Conservation (phyloP, 805 yeast genomes). For the Candida dajiaensis region DNA sequence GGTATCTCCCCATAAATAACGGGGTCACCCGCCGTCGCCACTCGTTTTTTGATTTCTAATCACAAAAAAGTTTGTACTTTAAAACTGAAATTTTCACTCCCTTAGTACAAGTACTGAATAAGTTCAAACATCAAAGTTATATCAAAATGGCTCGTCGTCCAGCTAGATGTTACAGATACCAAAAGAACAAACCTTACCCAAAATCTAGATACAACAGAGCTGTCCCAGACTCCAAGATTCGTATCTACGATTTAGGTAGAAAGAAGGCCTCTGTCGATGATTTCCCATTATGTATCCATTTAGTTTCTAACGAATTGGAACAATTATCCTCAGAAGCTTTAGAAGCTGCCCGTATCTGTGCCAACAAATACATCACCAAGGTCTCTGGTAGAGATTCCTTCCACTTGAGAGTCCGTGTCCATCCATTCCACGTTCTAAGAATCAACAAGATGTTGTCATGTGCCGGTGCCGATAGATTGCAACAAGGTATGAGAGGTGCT, state of each 20-base stretch:
- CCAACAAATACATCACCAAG: constrained; percentile 98
- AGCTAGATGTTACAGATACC: constrained; percentile 99
- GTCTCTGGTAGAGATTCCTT: constrained; percentile 97
- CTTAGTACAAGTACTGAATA: neutral
- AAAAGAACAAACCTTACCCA: constrained; percentile 99
- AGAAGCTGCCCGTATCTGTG: constrained; percentile 99
- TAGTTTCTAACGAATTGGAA: constrained; percentile 98
- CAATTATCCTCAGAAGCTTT: constrained; percentile 99
- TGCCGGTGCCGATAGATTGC: constrained; percentile 99
- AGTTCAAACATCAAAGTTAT: neutral
- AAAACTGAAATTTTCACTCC: neutral
- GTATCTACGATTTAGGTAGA: constrained; percentile 99
- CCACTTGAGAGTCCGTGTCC: constrained; percentile 99
- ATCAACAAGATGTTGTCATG: constrained; percentile 99
- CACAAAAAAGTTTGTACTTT: constrained; percentile 2
- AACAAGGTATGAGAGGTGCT: constrained; percentile 99
- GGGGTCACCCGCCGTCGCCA: neutral
- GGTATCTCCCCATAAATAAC: neutral
- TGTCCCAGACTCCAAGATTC: constrained; percentile 99
- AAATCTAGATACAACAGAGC: constrained; percentile 99
- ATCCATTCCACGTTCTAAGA: constrained; percentile 99
- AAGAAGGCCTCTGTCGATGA: constrained; percentile 99
- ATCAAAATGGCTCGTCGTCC: constrained; percentile 99
- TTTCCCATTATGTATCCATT: constrained; percentile 96
- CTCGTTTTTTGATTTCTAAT: constrained; percentile 13